Evolutionary conservation across 78 protist genomes (phyloP).

Genomic region (Dictyostelium brefeldianum): DNA sequence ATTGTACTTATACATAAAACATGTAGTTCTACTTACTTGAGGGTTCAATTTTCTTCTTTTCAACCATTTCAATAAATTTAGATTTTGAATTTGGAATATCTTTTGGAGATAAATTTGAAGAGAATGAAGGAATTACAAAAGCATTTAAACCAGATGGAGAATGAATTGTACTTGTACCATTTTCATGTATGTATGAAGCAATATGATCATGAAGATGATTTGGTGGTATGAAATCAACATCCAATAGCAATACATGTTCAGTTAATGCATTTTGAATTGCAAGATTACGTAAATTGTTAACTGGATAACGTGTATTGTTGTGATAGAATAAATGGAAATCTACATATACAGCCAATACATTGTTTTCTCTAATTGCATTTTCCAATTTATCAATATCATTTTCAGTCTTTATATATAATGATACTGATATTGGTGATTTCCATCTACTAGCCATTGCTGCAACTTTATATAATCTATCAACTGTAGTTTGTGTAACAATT

Average conservation of each 20-base stretch:
- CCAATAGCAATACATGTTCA: conserved; percentile 56
- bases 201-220: conserved; percentile 45
- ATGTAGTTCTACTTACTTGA: conserved; percentile 66
- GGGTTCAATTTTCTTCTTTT: background rate
- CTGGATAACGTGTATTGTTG: conserved; percentile 66
- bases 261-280: conserved; percentile 52
- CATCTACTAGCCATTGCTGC: conserved; percentile 47
- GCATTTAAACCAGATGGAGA: conserved; percentile 24
- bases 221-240: conserved; percentile 72
- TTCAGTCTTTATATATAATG: conserved; percentile 20
- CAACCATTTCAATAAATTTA: conserved; percentile 15
- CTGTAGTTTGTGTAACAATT: conserved; percentile 70
- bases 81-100: conserved; percentile 47
- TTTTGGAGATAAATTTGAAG: conserved; percentile 13
- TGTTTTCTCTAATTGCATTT: background rate
- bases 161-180: background rate
- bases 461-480: conserved; percentile 46
- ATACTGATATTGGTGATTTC: conserved; percentile 64
- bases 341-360: background rate
- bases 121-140: conserved; percentile 58
- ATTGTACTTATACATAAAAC: no score
- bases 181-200: background rate
- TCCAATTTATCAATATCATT: conserved; percentile 3
- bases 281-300: conserved; percentile 54
- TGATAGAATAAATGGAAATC: conserved; percentile 48